phyloP scores from a whole-genome alignment of 1,139 yeast species.

The Debaryomyces udenii region DNA sequence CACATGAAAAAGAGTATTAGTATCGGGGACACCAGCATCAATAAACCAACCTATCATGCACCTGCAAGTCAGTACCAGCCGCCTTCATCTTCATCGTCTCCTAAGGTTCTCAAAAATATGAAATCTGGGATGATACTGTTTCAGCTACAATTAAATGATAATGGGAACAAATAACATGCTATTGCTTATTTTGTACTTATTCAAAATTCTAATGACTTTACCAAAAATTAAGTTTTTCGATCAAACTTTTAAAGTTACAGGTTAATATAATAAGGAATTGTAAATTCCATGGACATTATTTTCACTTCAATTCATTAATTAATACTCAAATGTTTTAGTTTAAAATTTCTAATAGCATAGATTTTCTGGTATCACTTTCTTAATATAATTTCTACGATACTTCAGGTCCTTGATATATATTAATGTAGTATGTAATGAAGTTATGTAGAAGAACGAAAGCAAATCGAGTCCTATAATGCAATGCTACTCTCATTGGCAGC shows the following conservation, averaged over 20 bases:
- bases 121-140: slow-evolving; percentile 43
- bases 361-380: no score
- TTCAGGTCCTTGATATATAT: not conserved
- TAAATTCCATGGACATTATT: not conserved
- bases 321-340: not conserved
- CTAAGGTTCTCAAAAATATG: slow-evolving; percentile 32
- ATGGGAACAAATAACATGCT: slow-evolving; percentile 2
- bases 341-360: slow-evolving; percentile 5
- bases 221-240: not conserved
- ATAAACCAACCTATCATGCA: slow-evolving; percentile 11
- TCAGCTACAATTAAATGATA: slow-evolving; percentile 28
- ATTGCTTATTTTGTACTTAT: not conserved
- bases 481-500: slow-evolving; percentile 1
- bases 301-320: slow-evolving; percentile 1
- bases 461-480: slow-evolving; percentile 7
- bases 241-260: not conserved
- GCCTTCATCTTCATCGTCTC: slow-evolving; percentile 14
- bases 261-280: not conserved
- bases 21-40: slow-evolving; percentile 11
- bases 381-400: no score
- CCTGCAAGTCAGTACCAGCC: slow-evolving; percentile 5
- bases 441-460: slow-evolving; percentile 1
- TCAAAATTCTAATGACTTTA: no score
- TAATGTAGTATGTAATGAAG: slow-evolving; percentile 5
- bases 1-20: slow-evolving; percentile 15